Conservation (phyloP, 1,284 basidiomycete genomes). For the Ganoderma multipileum region DNA sequence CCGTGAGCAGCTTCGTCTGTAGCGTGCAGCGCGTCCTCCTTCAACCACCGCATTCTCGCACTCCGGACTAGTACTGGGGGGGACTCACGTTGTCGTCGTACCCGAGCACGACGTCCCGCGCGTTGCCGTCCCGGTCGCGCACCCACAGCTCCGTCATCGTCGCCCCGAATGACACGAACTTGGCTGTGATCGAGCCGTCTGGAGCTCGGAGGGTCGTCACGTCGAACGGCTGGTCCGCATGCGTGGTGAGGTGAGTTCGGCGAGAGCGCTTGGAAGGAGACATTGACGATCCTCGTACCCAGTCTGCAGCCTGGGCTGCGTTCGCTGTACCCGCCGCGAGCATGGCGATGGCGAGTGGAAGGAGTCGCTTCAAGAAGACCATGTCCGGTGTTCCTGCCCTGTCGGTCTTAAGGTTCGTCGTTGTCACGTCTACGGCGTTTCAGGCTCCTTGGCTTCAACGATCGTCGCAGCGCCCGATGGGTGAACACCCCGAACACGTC, state of each 20-base stretch:
- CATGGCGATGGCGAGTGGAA: not conserved
- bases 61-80: not conserved
- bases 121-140: conserved; percentile 52
- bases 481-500: not conserved
- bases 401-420: not conserved
- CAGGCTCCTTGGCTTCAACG: not conserved
- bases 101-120: conserved; percentile 56
- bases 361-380: conserved; percentile 3
- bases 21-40: not conserved
- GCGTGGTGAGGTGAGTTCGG: too few species aligned
- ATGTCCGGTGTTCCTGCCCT: not conserved
- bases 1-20: conserved; percentile 47
- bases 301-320: conserved; percentile 19
- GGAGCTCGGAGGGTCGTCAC: conserved; percentile 53
- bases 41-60: not conserved
- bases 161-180: conserved; percentile 59
- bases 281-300: conserved; percentile 19
- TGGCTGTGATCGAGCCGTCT: conserved; percentile 59
- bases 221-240: conserved; percentile 58
- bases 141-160: conserved; percentile 61
- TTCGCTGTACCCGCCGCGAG: not conserved
- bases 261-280: too few species aligned
- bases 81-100: conserved; percentile 57
- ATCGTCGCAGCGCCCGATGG: not conserved
- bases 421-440: not conserved